Base-by-base conservation (phyloP, 2,329 filamentous ascomycete genomes). In the Aspergillus texensis region DNA sequence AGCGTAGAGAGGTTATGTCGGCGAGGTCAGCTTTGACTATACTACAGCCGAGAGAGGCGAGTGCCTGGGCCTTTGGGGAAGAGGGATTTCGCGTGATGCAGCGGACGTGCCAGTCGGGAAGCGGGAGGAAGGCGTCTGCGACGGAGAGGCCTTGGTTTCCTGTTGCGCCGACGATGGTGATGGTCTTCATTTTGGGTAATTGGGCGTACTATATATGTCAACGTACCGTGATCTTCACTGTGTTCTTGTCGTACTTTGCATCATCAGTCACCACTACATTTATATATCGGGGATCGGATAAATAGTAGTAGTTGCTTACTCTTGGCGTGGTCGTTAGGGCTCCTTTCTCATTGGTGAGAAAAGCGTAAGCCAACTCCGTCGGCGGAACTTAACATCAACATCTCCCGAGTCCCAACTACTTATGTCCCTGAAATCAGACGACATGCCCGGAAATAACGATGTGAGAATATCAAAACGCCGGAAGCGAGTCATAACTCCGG, bases 151-250 rank as follows among this genome's bases (percentile, higher is more conserved):
- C 75, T 65, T 75, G 71, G 30, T 71, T 71, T 48, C 77, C 78
- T 16, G 77, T 79, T 43, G 76, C 71, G 41, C 78, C 77, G 45
- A 79, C 63, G 32, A 80, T 67, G 16, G 73, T 72, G 48, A 79
- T 73, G 45, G 72, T 70, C 67, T 78, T 79, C 52, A 54, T 54
- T 4, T 54, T 34, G 16, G 16, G 10, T 1, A 26, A 4, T 28
- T 14, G 24, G 26, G 19, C n/a, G 5, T 16, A 12, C 11, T 26
- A 14, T 19, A 4, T 6, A 16, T 46, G 21, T 12, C 12, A 11
- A 26, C 28, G 11, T 26, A 16, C 10, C 5, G 1, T 6, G 21
- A 2, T 48, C 1, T 26, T 28, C 11, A 19, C 0, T 43, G n/a
- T 4, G n/a, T 41, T 19, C 8, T 2, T 19, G 1, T 41, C 6